Conservation (phyloP, 1,139 yeast species). For the Petasospora rhodanensis region DNA sequence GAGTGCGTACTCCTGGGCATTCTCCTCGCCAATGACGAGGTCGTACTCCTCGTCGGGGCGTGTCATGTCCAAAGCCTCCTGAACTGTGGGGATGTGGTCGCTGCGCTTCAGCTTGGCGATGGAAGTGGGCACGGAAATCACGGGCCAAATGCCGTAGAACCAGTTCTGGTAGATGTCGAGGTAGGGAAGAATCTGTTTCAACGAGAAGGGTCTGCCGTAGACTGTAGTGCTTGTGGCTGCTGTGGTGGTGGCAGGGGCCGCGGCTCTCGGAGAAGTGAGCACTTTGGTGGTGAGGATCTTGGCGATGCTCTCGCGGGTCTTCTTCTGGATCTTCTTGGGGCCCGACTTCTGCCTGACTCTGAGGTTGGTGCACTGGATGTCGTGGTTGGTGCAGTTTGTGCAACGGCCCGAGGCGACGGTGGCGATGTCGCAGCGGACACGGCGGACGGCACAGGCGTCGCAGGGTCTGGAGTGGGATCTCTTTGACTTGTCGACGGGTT, state of each 20-base stretch:
- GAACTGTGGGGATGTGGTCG: background rate
- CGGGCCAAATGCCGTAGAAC: conserved; percentile 24
- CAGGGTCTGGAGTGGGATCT: conserved; percentile 19
- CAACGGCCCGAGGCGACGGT: conserved; percentile 9
- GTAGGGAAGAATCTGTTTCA: conserved; percentile 16
- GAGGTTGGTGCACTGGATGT: conserved; percentile 18
- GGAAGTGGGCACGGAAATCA: conserved; percentile 15
- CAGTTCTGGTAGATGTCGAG: conserved; percentile 20
- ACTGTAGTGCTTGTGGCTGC: conserved; percentile 2
- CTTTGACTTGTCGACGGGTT: too few relatives aligned
- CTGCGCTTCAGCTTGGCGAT: conserved; percentile 13
- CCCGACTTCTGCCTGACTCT: conserved; percentile 22
- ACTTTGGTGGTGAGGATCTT: conserved; percentile 4
- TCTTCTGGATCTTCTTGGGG: conserved; percentile 21
- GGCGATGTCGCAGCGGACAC: conserved; percentile 21
- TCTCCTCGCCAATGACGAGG: conserved; percentile 4
- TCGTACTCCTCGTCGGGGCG: conserved; percentile 3
- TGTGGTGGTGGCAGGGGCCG: background rate
- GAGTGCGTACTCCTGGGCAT: conserved; percentile 17
- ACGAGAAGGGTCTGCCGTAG: conserved; percentile 1
- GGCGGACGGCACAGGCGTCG: conserved; percentile 23
- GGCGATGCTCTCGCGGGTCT: conserved; percentile 19
- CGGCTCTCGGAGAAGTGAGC: background rate
- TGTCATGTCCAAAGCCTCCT: conserved; percentile 3
- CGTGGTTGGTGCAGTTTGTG: conserved; percentile 18